Evolutionary conservation across 2,329 filamentous ascomycete genomes (phyloP).

Genomic region (Arthrobotrys sphaeroides): DNA sequence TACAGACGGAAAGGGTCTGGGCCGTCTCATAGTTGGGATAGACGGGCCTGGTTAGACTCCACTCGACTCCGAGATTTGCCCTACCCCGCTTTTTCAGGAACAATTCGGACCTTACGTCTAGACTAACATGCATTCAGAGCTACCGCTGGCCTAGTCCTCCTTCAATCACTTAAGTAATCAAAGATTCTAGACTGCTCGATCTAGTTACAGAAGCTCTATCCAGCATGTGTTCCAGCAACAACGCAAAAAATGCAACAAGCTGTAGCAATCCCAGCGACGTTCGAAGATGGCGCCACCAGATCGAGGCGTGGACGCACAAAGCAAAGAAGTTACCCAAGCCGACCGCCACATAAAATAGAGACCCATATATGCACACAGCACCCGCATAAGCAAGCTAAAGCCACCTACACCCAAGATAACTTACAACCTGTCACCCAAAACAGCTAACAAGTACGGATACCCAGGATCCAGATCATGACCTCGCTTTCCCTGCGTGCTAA

Average conservation of each 20-base stretch:
- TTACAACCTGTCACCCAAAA: constrained; percentile 10
- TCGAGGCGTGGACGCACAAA: no score
- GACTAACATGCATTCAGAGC: not conserved
- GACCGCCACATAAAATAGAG: no score
- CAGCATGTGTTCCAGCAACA: not conserved
- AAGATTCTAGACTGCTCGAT: not conserved
- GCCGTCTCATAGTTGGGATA: no score
- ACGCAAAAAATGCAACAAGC: constrained; percentile 17
- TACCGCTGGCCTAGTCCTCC: no score
- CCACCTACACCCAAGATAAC: no score
- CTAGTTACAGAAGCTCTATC: not conserved
- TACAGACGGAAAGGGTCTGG: no score
- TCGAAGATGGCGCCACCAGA: no score
- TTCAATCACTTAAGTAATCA: no score
- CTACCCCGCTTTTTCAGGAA: constrained; percentile 4
- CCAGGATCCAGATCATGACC: constrained; percentile 7
- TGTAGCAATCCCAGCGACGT: no score
- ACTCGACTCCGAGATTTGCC: not conserved
- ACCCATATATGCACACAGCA: no score
- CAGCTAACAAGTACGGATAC: constrained; percentile 31
- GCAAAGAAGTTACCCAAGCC: no score
- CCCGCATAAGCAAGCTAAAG: no score
- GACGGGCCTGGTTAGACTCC: not conserved
- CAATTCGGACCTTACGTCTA: not conserved
- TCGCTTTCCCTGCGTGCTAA: constrained; percentile 2